Conservation (phyloP, 2,329 filamentous ascomycete species). For the Penicillium italicum region DNA sequence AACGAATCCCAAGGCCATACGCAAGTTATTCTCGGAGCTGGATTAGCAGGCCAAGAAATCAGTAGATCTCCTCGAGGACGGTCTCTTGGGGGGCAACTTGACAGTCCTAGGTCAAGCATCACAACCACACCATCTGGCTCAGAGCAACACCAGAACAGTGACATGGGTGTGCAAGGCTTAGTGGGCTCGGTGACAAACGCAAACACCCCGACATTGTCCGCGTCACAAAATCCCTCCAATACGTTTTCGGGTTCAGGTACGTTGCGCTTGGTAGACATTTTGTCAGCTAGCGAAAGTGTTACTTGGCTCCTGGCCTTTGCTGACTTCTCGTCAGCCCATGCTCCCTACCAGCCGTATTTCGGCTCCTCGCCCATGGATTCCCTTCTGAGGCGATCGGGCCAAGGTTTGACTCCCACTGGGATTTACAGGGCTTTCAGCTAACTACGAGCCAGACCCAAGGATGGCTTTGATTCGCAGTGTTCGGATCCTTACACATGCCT, state of each 20-base stretch:
- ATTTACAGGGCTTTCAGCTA: not conserved
- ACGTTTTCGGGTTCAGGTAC: not conserved
- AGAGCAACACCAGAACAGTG: slow-evolving; percentile 27
- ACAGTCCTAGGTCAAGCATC: slow-evolving; percentile 26
- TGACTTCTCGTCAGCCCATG: slow-evolving; percentile 17
- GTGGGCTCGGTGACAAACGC: slow-evolving; percentile 19
- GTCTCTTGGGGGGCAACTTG: slow-evolving; percentile 38
- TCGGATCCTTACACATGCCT: slow-evolving; percentile 64
- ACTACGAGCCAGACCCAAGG: slow-evolving; percentile 43
- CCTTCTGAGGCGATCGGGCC: slow-evolving; percentile 43
- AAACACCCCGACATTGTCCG: slow-evolving; percentile 5
- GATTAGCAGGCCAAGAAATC: slow-evolving; percentile 34
- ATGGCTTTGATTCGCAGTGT: slow-evolving; percentile 67
- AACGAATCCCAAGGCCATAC: slow-evolving; percentile 53
- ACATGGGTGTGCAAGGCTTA: slow-evolving; percentile 23
- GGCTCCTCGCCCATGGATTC: slow-evolving; percentile 41
- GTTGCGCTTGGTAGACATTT: not conserved
- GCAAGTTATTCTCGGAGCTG: slow-evolving; percentile 50
- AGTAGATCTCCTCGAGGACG: slow-evolving; percentile 25
- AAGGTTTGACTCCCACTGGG: slow-evolving; percentile 40
- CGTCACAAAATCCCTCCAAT: slow-evolving; percentile 22
- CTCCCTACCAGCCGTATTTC: slow-evolving; percentile 19
- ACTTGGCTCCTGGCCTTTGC: not conserved
- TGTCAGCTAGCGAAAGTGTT: not conserved
- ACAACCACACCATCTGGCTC: slow-evolving; percentile 17